Base-by-base conservation (phyloP, 371 early-diverging fungal species). In the Mortierella sp. region DNA sequence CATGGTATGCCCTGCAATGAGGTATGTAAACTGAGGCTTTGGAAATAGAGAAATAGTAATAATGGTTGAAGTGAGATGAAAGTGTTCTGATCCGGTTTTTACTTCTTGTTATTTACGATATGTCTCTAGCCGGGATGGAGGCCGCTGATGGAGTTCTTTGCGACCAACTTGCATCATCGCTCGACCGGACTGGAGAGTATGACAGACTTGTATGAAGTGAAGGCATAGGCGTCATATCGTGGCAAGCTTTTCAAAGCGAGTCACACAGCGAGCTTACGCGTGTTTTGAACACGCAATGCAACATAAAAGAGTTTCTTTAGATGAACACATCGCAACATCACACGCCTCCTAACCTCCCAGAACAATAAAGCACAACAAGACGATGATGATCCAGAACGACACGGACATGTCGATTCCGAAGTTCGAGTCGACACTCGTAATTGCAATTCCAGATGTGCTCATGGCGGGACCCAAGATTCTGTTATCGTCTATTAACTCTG, bases 111-210 rank as follows among this genome's bases (percentile, higher is more conserved):
- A 32, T 26, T 37, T 11, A n/a, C 7, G 21, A 19, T 21, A 19
- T 8, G 21, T 19, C 19, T 14, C 4, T 59, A 67, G 64, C 24
- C 60, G 60, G 72, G 69, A 28, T 87, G 87, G 87, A 68, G 80
- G n/a, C 61, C 81, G 9, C 67, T 87, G 30, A 85, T 86, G 62
- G 78, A 83, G 37, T 87, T 84, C 50, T 86, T 87, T 58, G 82
- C 86, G 9, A 72, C 78, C 27, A 73, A 80, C 49, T 80, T 87
- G 80, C 76, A 83, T 8, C 59, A 81, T 66, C 71, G 86, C 26
- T 79, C 81, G n/a, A 50, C 79, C 9, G 63, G 70, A 34, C 47
- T 86, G 28, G 88, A 84, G 51, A 73, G 63, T 51, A 86, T 86
- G 86, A 48, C 84, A 9, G 86, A 86, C 60, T 80, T 86, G 26